Conservation (phyloP, 306 rosid genomes). For the Prosopis cineraria region DNA sequence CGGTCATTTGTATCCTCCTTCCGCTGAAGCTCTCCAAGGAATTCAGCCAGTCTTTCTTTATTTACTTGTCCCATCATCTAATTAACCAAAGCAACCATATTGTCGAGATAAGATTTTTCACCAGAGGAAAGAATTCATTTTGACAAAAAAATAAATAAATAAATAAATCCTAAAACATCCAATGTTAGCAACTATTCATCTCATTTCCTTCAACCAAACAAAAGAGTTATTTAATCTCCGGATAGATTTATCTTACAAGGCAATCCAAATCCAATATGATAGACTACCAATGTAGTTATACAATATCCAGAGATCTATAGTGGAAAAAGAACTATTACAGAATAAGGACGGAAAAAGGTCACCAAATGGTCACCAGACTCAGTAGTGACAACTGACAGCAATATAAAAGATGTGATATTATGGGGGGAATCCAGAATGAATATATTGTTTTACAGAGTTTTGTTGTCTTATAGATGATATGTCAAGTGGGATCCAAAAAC, state of each 20-base stretch:
- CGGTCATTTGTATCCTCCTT: slow-evolving; percentile 89
- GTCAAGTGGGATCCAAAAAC: neutral
- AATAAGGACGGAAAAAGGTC: neutral
- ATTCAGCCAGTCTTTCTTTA: slow-evolving; percentile 80
- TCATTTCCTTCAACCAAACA: neutral
- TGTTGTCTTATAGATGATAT: too few relatives aligned
- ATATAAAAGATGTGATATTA: neutral
- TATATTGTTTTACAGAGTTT: neutral
- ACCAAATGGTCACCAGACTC: neutral
- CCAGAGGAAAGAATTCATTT: slow-evolving; percentile 1
- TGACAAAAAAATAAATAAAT: too few relatives aligned
- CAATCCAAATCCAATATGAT: slow-evolving; percentile 17
- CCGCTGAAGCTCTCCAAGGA: slow-evolving; percentile 79
- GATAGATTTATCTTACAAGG: neutral
- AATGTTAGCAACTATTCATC: neutral
- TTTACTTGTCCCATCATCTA: slow-evolving; percentile 90
- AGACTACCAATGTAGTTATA: neutral
- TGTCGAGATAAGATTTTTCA: slow-evolving; percentile 5
- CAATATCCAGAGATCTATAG: neutral
- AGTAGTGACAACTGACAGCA: neutral
- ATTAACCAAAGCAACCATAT: slow-evolving; percentile 21
- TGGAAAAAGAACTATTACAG: neutral
- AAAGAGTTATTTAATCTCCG: neutral
- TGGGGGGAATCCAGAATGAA: neutral
- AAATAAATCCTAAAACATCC: neutral